These are phyloP conservation scores for Zopfochytrium polystomum DNA, from an alignment of 371 early-diverging fungal species.

Conservation along the genomic window DNA sequence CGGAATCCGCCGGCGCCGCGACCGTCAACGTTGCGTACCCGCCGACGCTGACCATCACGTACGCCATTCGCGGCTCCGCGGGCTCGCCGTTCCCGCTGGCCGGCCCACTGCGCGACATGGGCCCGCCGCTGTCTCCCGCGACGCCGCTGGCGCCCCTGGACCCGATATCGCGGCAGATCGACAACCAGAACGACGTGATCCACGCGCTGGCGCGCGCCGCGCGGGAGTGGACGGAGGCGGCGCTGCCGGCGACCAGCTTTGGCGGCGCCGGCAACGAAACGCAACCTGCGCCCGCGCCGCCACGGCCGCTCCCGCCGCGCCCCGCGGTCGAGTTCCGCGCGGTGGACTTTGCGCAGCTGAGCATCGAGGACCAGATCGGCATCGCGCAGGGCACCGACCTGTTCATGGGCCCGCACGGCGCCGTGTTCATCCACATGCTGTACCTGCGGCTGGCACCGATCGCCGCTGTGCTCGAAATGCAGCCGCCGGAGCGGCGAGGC, in stretches of 20 bases:
- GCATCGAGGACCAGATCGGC: slow-evolving; percentile 13
- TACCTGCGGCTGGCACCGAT: slow-evolving; percentile 20
- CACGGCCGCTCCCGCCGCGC: slow-evolving; percentile 2
- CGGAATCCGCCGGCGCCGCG: background rate
- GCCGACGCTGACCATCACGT: slow-evolving; percentile 12
- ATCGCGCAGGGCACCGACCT: slow-evolving; percentile 21
- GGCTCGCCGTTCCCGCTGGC: background rate
- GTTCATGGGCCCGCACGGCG: slow-evolving; percentile 23
- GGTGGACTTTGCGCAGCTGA: slow-evolving; percentile 20
- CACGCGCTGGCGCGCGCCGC: background rate
- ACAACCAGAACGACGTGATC: background rate
- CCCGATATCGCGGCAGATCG: background rate
- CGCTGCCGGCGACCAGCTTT: background rate
- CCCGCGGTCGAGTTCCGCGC: slow-evolving; percentile 9
- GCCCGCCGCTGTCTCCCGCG: background rate
- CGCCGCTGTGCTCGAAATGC: slow-evolving; percentile 16
- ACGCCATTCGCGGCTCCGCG: slow-evolving; percentile 1
- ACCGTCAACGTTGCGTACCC: background rate
- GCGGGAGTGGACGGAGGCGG: background rate
- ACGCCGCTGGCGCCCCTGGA: background rate
- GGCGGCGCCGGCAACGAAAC: background rate
- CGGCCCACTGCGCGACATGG: background rate
- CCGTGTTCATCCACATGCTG: slow-evolving; percentile 14
- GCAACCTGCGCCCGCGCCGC: background rate
- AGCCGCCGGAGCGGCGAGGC: slow-evolving; percentile 19